Conservation (phyloP, 2,329 filamentous ascomycete species). For the Phaeosphaeriaceae sp. region DNA sequence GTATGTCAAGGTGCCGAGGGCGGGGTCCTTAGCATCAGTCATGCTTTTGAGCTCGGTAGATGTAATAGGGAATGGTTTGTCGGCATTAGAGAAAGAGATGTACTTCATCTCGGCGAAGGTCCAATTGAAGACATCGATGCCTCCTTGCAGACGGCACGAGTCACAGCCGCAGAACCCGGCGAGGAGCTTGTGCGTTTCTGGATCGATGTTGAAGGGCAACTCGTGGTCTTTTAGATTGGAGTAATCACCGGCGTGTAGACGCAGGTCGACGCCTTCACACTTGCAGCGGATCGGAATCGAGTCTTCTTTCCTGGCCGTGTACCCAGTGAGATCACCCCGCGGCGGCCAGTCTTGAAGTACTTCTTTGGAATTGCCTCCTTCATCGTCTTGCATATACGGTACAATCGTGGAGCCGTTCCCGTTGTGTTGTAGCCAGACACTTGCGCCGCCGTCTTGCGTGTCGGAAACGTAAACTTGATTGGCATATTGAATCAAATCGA, state of each 20-base stretch:
- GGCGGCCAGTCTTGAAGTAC: constrained; percentile 44
- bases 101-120: constrained; percentile 52
- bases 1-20: constrained; percentile 53
- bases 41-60: constrained; percentile 44
- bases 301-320: constrained; percentile 20
- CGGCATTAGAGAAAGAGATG: constrained; percentile 40
- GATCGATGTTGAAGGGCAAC: constrained; percentile 55
- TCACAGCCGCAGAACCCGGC: constrained; percentile 56
- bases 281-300: constrained; percentile 53
- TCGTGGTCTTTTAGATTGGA: constrained; percentile 29
- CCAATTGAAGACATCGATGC: constrained; percentile 56
- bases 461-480: constrained; percentile 58
- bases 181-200: constrained; percentile 50
- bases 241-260: constrained; percentile 47
- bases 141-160: constrained; percentile 55
- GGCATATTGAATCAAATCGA: constrained; percentile 34
- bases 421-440: constrained; percentile 55
- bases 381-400: constrained; percentile 18
- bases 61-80: constrained; percentile 37
- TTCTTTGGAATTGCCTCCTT: constrained; percentile 15
- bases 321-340: constrained; percentile 6
- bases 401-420: constrained; percentile 34
- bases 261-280: constrained; percentile 56
- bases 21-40: constrained; percentile 44
- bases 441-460: constrained; percentile 61